Evolutionary conservation across 176 grass and related monocot species (phyloP).

Genomic region (Zea mays): Zm-B73-REFERENCE-NAM-5.0 NC_050096.1:71690001-71690500

Average conservation of each 20-base stretch:
- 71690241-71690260: too few species aligned
- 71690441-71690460: not conserved
- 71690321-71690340: conserved; percentile 52
- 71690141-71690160: too few species aligned
- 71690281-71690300: too few species aligned
- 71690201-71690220: too few species aligned
- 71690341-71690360: conserved; percentile 72
- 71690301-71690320: too few species aligned
- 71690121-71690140: not conserved
- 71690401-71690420: not conserved
- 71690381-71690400: conserved; percentile 42
- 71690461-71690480: not conserved
- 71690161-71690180: too few species aligned
- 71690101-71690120: not conserved
- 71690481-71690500: not conserved
- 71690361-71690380: conserved; percentile 87
- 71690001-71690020: not conserved
- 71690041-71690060: conserved; percentile 39
- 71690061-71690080: not conserved
- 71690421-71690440: not conserved
- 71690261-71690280: too few species aligned
- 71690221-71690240: too few species aligned
- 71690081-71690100: too few species aligned
- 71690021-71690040: conserved; percentile 2
- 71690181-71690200: too few species aligned